Evolutionary conservation across 257 asterid species (phyloP).

Genomic region (Przewalskia tangutica): DNA sequence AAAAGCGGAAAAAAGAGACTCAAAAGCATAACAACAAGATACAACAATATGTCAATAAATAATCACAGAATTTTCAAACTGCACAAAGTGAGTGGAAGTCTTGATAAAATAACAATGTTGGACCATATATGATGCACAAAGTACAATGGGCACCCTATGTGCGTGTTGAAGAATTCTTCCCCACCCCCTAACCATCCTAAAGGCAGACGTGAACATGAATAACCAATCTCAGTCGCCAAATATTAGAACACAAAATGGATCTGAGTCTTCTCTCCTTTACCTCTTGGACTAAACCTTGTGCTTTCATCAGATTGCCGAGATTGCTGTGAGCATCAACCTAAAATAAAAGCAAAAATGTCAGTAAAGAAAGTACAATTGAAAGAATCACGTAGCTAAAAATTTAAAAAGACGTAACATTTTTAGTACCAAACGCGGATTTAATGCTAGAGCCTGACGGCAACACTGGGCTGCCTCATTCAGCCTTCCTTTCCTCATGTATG

Average conservation of each 20-base stretch:
- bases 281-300: conserved; percentile 92
- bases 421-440: conserved; percentile 77
- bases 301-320: conserved; percentile 98
- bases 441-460: conserved; percentile 97
- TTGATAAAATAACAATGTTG: not conserved
- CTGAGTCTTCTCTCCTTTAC: conserved; percentile 19
- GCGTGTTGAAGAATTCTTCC: not conserved
- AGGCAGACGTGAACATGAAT: not conserved
- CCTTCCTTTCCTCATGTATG: conserved; percentile 95
- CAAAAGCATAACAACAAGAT: not conserved
- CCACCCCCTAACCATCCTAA: not conserved
- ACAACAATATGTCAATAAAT: not conserved
- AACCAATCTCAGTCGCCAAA: not conserved
- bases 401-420: not conserved
- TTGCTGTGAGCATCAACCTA: conserved; percentile 99
- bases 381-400: not conserved
- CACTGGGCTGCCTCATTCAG: conserved; percentile 93
- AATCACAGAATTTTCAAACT: not conserved
- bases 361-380: conserved; percentile 7
- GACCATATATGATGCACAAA: not conserved
- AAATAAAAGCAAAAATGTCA: conserved; percentile 17
- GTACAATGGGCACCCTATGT: not conserved
- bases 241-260: conserved; percentile 1
- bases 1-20: not conserved
- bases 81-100: not conserved